phyloP scores from a whole-genome alignment of 176 grass and related monocot genomes.

The Oryza coarctata region DNA sequence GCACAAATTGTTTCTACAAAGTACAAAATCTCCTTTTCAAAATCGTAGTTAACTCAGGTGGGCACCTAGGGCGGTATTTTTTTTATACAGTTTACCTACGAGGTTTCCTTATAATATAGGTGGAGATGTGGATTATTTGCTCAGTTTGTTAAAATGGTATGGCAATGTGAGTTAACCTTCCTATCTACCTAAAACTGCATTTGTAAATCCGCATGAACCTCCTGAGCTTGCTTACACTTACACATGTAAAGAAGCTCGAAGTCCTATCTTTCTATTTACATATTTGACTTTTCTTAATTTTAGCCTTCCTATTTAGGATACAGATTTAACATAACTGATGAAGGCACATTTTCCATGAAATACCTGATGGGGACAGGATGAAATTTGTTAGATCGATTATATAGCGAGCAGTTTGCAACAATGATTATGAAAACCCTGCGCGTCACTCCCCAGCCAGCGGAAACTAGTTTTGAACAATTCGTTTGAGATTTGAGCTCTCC shows the following conservation, averaged over 20 bases:
- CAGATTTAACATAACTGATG: background rate
- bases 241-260: background rate
- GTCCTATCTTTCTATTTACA: background rate
- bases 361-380: background rate
- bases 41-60: background rate
- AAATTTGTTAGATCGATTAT: background rate
- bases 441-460: background rate
- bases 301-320: background rate
- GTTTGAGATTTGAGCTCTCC: background rate
- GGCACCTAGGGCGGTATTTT: background rate
- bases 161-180: background rate
- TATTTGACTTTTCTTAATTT: background rate
- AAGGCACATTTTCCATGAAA: background rate
- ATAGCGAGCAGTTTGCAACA: background rate
- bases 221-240: background rate
- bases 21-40: background rate
- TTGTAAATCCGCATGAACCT: background rate
- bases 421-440: background rate
- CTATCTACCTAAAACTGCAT: background rate
- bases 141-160: background rate
- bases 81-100: background rate
- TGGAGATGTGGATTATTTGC: background rate
- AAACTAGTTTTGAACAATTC: background rate
- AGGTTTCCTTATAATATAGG: background rate
- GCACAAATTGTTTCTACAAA: background rate